Evolutionary conservation across 2,329 filamentous ascomycete species (phyloP).

Genomic region (Aspergillus alliaceus): DNA sequence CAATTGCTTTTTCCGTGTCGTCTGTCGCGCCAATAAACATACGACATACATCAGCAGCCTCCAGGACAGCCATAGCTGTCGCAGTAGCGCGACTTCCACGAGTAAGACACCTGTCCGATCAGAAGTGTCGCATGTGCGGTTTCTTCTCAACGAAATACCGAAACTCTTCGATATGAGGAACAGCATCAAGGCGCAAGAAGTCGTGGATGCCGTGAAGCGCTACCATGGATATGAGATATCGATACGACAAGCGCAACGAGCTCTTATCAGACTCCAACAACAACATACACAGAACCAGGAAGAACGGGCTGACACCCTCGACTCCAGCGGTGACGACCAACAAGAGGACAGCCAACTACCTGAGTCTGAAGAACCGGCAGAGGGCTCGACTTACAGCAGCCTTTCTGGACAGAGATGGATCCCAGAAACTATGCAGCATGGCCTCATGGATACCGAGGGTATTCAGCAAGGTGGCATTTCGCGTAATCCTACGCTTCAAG

Average conservation of each 20-base stretch:
- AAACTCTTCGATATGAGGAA: constrained; percentile 41
- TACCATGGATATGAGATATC: constrained; percentile 44
- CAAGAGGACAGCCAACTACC: constrained; percentile 26
- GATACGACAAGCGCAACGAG: constrained; percentile 40
- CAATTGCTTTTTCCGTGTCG: constrained; percentile 42
- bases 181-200: constrained; percentile 38
- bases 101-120: constrained; percentile 37
- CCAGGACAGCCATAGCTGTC: constrained; percentile 41
- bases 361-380: constrained; percentile 25
- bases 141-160: constrained; percentile 39
- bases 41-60: constrained; percentile 42
- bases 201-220: constrained; percentile 42
- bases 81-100: constrained; percentile 28
- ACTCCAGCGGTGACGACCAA: constrained; percentile 26
- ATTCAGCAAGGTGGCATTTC: constrained; percentile 24
- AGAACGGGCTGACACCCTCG: constrained; percentile 22
- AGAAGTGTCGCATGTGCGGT: constrained; percentile 42
- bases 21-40: constrained; percentile 42
- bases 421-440: constrained; percentile 26
- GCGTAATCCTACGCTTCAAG: constrained; percentile 18
- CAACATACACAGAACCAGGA: constrained; percentile 23
- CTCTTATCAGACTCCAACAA: constrained; percentile 37
- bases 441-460: constrained; percentile 26
- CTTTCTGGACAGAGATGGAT: constrained; percentile 35
- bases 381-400: constrained; percentile 26